Evolutionary conservation across 2,329 filamentous ascomycete genomes (phyloP), one percentile per base, ranked within the genome.

Genomic region (Epichloe coenophiala): DNA sequence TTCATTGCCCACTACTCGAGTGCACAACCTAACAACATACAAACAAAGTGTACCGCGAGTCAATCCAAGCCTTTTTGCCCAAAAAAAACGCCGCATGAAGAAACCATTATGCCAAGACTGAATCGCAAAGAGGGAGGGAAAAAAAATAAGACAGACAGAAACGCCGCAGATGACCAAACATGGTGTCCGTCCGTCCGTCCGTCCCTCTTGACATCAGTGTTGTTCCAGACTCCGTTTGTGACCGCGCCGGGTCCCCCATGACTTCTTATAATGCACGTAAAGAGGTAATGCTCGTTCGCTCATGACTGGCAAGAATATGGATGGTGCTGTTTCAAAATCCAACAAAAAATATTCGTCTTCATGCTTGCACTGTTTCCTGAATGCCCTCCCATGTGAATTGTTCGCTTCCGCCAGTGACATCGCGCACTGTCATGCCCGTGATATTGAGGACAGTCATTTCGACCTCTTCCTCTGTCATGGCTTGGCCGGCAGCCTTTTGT

Each of bases 381-480:
- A 71, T 64, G 48, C 68, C 68, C 50, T 71, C 67, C 68, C 68
- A 71, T 13, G 68, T 69, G 48, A 68, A 51, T 53, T 71, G 64
- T 12, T 71, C 68, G 39, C 63, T 70, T 19, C 58, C 54, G 23
- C 58, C 58, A 1, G 66, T 68, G 4, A 67, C 64, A 49, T 72
- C 69, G 2, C 68, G 64, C 13, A 72, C 62, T 19, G 68, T 69
- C 64, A 72, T 66, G 57, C 70, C 70, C 8, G 70, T 71, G 35
- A 78, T 76, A 60, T 72, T 78, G 48, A 73, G 65, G 12, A 86
- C 72, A 1, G 83, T 86, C 58, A 81, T 71, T 58, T 85, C 81
- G 42, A 83, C 70, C 58, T 81, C 76, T 19, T 79, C 75, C 56
- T 78, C 74, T 1, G 71, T 77, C 74, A 85, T 82, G 55, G 76